phyloP scores from a whole-genome alignment of 345 rosid genomes.

The Acer negundo region DNA sequence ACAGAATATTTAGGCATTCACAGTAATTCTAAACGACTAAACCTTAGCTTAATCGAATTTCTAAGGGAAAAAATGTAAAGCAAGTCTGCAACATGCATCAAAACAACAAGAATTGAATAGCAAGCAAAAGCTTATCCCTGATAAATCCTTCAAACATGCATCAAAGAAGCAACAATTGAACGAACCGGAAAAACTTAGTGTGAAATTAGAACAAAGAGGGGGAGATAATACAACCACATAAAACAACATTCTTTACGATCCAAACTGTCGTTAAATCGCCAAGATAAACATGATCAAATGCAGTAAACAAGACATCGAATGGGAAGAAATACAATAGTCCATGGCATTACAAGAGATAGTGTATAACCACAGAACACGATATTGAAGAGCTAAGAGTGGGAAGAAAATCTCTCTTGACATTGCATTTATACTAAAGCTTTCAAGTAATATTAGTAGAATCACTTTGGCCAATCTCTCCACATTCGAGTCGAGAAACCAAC shows the following conservation, averaged over 20 bases:
- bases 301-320: too few relatives aligned
- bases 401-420: not conserved
- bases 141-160: not conserved
- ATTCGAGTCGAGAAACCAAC: too few relatives aligned
- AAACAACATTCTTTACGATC: too few relatives aligned
- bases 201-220: not conserved
- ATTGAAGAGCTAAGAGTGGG: not conserved
- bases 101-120: not conserved
- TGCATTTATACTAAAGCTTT: not conserved
- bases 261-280: too few relatives aligned
- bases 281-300: too few relatives aligned
- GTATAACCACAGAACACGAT: not conserved
- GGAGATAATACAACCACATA: too few relatives aligned
- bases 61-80: not conserved
- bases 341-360: not conserved
- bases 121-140: not conserved
- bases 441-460: not conserved
- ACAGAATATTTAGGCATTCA: too few relatives aligned
- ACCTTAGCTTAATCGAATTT: too few relatives aligned
- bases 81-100: not conserved
- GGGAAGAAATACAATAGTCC: too few relatives aligned
- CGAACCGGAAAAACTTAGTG: not conserved
- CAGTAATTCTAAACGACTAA: too few relatives aligned
- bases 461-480: not conserved
- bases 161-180: not conserved